phyloP scores from a whole-genome alignment of 441 rosid species.

The Francoa sonchifolia region DNA sequence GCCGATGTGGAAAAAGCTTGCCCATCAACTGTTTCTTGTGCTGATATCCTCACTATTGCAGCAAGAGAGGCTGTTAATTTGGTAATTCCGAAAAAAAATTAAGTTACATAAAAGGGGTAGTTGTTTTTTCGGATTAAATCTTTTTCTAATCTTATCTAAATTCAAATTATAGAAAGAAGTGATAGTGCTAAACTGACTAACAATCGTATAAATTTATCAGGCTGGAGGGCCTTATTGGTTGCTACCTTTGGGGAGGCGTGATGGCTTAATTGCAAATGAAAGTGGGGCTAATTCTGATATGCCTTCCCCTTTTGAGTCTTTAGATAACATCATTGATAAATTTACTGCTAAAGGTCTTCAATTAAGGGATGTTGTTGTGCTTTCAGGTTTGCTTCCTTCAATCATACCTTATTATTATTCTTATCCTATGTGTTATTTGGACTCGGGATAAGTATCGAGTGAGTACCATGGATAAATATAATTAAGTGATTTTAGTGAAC shows the following conservation, averaged over 20 bases:
- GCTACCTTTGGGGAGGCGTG: conserved; percentile 50
- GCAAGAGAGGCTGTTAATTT: conserved; percentile 49
- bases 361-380: conserved; percentile 48
- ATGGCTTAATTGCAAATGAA: conserved; percentile 32
- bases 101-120: too few species aligned
- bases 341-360: conserved; percentile 50
- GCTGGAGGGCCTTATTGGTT: conserved; percentile 39
- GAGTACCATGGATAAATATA: too few species aligned
- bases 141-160: too few species aligned
- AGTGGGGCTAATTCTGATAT: conserved; percentile 39
- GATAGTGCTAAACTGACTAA: too few species aligned
- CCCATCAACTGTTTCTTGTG: conserved; percentile 48
- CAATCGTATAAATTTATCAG: too few species aligned
- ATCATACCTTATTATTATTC: too few species aligned
- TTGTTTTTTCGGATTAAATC: too few species aligned
- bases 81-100: too few species aligned
- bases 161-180: too few species aligned
- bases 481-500: too few species aligned
- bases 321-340: conserved; percentile 44
- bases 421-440: too few species aligned
- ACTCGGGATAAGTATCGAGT: too few species aligned
- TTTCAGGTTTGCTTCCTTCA: conserved; percentile 35
- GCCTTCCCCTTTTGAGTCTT: conserved; percentile 48
- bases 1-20: conserved; percentile 44
- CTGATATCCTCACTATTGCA: conserved; percentile 50